Percentiles rank a stretch among this genome's conserved stretches.
Evolutionary conservation across 2,329 filamentous ascomycete species (phyloP).

Genomic region (Pseudogymnoascus sp.): DNA sequence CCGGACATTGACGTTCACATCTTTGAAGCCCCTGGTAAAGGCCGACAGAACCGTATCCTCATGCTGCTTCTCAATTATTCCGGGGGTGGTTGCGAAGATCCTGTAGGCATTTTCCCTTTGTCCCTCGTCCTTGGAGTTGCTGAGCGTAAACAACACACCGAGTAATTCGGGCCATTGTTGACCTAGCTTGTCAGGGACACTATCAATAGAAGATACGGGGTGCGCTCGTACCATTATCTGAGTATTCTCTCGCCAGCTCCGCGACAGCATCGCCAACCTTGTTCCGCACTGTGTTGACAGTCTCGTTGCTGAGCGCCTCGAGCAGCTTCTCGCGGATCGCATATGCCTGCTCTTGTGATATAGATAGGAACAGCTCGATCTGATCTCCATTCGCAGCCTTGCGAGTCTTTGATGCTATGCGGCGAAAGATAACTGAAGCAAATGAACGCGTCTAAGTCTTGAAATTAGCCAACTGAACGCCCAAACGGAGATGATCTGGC

Average conservation of each 20-base stretch:
- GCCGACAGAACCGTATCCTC: conserved; percentile 82
- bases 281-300: conserved; percentile 68
- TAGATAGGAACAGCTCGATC: conserved; percentile 76
- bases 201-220: not conserved
- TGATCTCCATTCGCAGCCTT: conserved; percentile 65
- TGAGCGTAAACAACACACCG: conserved; percentile 76
- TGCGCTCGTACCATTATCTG: conserved; percentile 66
- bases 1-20: conserved; percentile 64
- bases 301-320: conserved; percentile 65
- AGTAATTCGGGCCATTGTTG: conserved; percentile 87
- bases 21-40: conserved; percentile 87
- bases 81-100: conserved; percentile 89
- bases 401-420: conserved; percentile 81
- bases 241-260: conserved; percentile 89
- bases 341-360: conserved; percentile 63
- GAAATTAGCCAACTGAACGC: not conserved
- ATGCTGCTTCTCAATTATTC: conserved; percentile 92
- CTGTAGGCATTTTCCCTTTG: conserved; percentile 90
- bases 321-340: conserved; percentile 80
- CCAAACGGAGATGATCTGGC: not conserved
- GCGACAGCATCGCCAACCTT: conserved; percentile 98
- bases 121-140: conserved; percentile 72
- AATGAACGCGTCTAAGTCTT: conserved; percentile 70
- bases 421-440: conserved; percentile 85
- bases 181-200: conserved; percentile 47